Evolutionary conservation across 768 basidiomycete genomes (phyloP).

Genomic region (Phlegmacium glaucopus): DNA sequence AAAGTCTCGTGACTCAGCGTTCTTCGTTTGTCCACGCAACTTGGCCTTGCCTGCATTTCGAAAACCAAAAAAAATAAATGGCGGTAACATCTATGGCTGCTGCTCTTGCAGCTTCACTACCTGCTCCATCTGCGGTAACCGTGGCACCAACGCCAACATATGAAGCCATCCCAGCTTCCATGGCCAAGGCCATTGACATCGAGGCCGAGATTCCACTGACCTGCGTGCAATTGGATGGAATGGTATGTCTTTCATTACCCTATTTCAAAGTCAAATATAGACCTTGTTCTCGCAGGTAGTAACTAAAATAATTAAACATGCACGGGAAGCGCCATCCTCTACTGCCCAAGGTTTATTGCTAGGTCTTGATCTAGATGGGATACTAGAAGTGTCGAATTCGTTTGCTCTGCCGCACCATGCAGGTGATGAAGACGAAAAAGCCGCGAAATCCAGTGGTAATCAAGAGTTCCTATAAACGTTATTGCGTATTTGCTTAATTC

Average conservation of each 20-base stretch:
- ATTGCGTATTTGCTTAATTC: slow-evolving; percentile 2
- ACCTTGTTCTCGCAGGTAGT: slow-evolving; percentile 57
- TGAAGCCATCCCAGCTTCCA: slow-evolving; percentile 88
- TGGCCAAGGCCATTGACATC: slow-evolving; percentile 91
- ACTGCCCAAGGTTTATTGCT: slow-evolving; percentile 82
- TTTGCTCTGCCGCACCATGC: slow-evolving; percentile 77
- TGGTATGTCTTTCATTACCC: slow-evolving; percentile 47
- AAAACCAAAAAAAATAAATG: slow-evolving; percentile 34
- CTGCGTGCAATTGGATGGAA: slow-evolving; percentile 78
- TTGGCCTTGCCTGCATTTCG: too few relatives aligned
- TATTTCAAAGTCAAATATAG: background rate
- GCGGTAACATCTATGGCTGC: slow-evolving; percentile 88
- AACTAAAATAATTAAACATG: slow-evolving; percentile 91
- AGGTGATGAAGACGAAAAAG: slow-evolving; percentile 79
- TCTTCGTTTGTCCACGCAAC: too few relatives aligned
- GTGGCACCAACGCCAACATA: slow-evolving; percentile 64
- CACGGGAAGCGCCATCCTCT: slow-evolving; percentile 71
- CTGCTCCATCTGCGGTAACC: slow-evolving; percentile 59
- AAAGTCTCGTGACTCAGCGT: background rate
- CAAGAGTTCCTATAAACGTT: slow-evolving; percentile 9
- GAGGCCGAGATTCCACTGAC: slow-evolving; percentile 85
- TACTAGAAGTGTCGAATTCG: slow-evolving; percentile 87
- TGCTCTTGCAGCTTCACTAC: slow-evolving; percentile 81
- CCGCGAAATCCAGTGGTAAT: slow-evolving; percentile 72
- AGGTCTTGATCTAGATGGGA: slow-evolving; percentile 89